Conservation (phyloP, 805 yeast genomes). For the Saturnispora hagleri region DNA sequence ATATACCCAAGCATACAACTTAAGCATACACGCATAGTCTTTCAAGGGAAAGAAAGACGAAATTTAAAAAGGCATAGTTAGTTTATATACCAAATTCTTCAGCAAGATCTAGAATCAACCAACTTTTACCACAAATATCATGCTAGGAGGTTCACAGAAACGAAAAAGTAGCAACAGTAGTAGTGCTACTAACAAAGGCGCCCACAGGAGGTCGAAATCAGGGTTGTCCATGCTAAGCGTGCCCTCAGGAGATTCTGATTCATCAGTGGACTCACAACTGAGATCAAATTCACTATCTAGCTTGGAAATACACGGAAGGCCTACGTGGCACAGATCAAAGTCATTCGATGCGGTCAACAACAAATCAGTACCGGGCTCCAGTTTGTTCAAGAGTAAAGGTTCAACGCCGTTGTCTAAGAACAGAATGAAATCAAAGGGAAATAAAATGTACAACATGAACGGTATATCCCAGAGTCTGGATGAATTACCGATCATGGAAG, state of each 20-base stretch:
- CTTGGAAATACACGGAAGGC: neutral
- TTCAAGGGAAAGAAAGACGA: neutral
- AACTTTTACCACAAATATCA: neutral
- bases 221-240: neutral
- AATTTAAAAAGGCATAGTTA: neutral
- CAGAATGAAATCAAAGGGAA: neutral
- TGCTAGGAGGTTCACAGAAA: neutral
- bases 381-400: neutral
- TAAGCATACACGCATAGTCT: neutral
- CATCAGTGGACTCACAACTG: neutral
- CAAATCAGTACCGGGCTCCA: neutral
- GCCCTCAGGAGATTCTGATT: neutral
- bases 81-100: neutral
- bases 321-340: conserved; percentile 4
- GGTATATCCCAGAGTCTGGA: conserved; percentile 10
- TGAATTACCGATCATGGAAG: conserved; percentile 24
- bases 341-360: conserved; percentile 10
- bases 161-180: neutral
- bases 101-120: neutral
- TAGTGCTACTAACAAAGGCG: neutral
- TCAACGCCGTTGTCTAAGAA: neutral
- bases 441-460: neutral
- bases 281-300: neutral
- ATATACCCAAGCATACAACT: neutral
- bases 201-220: conserved; percentile 2